These are phyloP conservation scores for Pyrrhoderma lamaoense DNA, from an alignment of 1,284 basidiomycete species.

Conservation along the genomic window DNA sequence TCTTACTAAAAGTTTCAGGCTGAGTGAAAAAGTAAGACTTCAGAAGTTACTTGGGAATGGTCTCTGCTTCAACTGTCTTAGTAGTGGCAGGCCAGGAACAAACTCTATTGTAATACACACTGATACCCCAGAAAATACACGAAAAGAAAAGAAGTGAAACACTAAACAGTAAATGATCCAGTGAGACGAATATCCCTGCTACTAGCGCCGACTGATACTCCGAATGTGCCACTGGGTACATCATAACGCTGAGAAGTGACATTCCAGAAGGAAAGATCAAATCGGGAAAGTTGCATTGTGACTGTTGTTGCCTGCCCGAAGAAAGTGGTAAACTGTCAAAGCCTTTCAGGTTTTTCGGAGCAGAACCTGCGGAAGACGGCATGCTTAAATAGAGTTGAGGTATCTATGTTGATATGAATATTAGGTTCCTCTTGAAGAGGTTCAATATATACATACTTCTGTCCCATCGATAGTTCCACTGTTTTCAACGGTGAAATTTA, in stretches of 20 bases:
- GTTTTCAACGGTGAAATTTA: constrained; percentile 30
- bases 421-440: not conserved
- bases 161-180: constrained; percentile 15
- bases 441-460: constrained; percentile 23
- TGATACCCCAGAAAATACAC: too few species aligned
- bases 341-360: constrained; percentile 56
- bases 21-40: too few species aligned
- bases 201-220: constrained; percentile 44
- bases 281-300: constrained; percentile 52
- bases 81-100: too few species aligned
- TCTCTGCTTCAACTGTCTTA: too few species aligned
- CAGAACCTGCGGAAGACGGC: constrained; percentile 46
- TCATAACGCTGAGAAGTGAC: constrained; percentile 41
- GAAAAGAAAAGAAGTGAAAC: too few species aligned
- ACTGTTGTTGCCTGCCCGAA: constrained; percentile 41
- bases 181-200: constrained; percentile 41
- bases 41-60: too few species aligned
- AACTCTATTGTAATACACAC: too few species aligned
- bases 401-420: constrained; percentile 29
- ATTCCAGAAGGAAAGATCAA: constrained; percentile 59
- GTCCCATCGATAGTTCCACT: constrained; percentile 29
- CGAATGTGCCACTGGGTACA: constrained; percentile 36
- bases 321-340: constrained; percentile 50
- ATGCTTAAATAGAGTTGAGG: constrained; percentile 60
- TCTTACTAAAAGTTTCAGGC: too few species aligned